Evolutionary conservation across 805 yeast genomes (phyloP).

Genomic region (Cyberlindnera euphorbiae): DNA sequence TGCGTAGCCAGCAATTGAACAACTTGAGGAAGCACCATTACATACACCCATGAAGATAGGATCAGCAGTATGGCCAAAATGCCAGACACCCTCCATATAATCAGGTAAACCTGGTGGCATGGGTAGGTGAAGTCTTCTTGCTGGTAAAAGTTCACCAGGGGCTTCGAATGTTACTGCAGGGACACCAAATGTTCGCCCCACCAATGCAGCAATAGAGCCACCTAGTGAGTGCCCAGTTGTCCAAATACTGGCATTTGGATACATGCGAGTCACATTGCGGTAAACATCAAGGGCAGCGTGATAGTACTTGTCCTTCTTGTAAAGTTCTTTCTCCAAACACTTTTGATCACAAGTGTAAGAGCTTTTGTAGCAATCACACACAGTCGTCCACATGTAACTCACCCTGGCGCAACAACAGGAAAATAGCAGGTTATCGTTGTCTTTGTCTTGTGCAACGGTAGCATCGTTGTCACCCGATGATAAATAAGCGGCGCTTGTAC

Average conservation of each 20-base stretch:
- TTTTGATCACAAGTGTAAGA: slow-evolving; percentile 85
- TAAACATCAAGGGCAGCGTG: slow-evolving; percentile 74
- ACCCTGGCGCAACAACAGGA: slow-evolving; percentile 96
- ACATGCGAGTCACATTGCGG: slow-evolving; percentile 58
- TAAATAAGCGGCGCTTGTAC: slow-evolving; percentile 81
- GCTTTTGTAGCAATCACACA: slow-evolving; percentile 85
- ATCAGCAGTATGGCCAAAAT: slow-evolving; percentile 94
- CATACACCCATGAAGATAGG: slow-evolving; percentile 97
- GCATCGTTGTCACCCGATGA: slow-evolving; percentile 80
- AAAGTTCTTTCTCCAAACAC: slow-evolving; percentile 75
- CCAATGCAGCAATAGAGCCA: slow-evolving; percentile 73
- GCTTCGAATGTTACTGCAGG: slow-evolving; percentile 92
- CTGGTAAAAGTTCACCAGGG: slow-evolving; percentile 86
- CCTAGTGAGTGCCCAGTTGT: slow-evolving; percentile 94
- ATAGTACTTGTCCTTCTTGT: slow-evolving; percentile 76
- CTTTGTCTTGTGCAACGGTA: slow-evolving; percentile 75
- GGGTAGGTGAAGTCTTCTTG: slow-evolving; percentile 82
- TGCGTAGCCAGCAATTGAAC: slow-evolving; percentile 92
- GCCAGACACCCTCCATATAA: slow-evolving; percentile 83
- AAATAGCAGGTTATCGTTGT: slow-evolving; percentile 83
- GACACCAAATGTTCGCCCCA: slow-evolving; percentile 85
- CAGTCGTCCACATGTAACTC: slow-evolving; percentile 88
- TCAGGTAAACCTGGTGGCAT: slow-evolving; percentile 85
- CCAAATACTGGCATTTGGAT: slow-evolving; percentile 79
- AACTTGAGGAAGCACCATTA: slow-evolving; percentile 85